Percentiles rank a stretch among this genome's conserved stretches.
Conservation (phyloP, 768 basidiomycete genomes). For the Jaapia argillacea region DNA sequence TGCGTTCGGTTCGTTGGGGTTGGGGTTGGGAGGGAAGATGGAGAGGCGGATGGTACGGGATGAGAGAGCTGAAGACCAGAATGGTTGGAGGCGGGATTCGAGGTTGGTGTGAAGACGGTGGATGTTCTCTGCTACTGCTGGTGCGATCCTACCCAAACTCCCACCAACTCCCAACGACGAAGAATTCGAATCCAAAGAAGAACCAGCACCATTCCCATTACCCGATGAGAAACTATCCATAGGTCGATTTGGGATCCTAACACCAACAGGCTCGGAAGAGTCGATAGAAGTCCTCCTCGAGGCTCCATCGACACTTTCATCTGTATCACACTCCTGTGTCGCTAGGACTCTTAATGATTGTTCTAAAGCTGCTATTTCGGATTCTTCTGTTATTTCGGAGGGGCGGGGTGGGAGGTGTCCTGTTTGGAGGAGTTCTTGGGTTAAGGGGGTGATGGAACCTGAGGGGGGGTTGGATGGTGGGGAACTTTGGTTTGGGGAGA, state of each 20-base stretch:
- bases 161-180: not conserved
- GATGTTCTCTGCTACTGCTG: constrained; percentile 19
- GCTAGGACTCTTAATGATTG: constrained; percentile 19
- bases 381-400: constrained; percentile 49
- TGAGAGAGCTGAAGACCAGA: constrained; percentile 70
- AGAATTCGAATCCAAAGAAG: not conserved
- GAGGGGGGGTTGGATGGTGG: constrained; percentile 18
- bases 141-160: too few relatives aligned
- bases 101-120: constrained; percentile 64
- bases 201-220: too few relatives aligned
- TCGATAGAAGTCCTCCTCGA: not conserved
- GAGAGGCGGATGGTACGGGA: constrained; percentile 52
- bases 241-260: too few relatives aligned
- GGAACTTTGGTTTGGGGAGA: constrained; percentile 23
- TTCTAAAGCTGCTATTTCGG: constrained; percentile 46
- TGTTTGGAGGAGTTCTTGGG: constrained; percentile 37
- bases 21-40: constrained; percentile 38
- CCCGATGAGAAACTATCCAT: too few relatives aligned
- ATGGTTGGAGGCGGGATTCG: constrained; percentile 63
- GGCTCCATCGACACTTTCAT: not conserved
- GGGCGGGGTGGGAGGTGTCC: constrained; percentile 46
- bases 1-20: constrained; percentile 19
- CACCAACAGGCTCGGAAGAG: constrained; percentile 2
- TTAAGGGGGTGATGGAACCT: constrained; percentile 20
- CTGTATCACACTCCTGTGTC: not conserved